These are phyloP conservation scores for Phialophora verrucosa DNA, from an alignment of 2,329 filamentous ascomycete species.

Conservation along the genomic window DNA sequence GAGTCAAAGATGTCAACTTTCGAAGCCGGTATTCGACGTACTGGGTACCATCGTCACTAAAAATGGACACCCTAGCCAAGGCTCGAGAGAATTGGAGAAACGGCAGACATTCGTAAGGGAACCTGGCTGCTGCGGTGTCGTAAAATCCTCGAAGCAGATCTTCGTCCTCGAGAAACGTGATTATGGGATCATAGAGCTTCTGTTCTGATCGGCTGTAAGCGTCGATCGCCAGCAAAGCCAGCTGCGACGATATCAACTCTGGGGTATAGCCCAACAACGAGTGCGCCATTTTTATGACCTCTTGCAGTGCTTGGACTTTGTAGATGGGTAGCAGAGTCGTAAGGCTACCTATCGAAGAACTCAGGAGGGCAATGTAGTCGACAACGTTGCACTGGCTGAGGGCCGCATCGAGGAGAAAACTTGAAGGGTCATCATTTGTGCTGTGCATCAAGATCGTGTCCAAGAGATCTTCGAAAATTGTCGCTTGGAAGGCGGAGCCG, in stretches of 20 bases:
- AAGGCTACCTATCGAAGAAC: background rate
- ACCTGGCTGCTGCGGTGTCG: conserved; percentile 73
- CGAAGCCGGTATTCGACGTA: conserved; percentile 69
- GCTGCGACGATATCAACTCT: conserved; percentile 70
- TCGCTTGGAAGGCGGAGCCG: conserved; percentile 45
- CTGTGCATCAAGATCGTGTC: conserved; percentile 51
- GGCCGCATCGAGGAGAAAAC: conserved; percentile 54
- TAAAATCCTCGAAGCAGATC: conserved; percentile 65
- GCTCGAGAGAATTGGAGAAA: conserved; percentile 75
- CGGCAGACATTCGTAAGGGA: conserved; percentile 82
- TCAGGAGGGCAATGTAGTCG: conserved; percentile 49
- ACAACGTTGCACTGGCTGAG: conserved; percentile 57
- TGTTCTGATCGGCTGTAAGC: conserved; percentile 17
- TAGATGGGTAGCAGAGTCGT: conserved; percentile 21
- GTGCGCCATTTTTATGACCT: conserved; percentile 71
- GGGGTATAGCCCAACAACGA: conserved; percentile 73
- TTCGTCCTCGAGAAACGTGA: conserved; percentile 63
- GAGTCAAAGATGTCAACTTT: conserved; percentile 75
- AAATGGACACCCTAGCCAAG: conserved; percentile 58
- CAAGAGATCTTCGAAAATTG: conserved; percentile 56
- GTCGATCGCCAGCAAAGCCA: conserved; percentile 65
- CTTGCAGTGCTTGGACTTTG: conserved; percentile 58
- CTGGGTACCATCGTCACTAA: conserved; percentile 56
- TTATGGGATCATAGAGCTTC: conserved; percentile 40
- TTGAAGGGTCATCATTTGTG: conserved; percentile 55